Evolutionary conservation across 2,329 filamentous ascomycete genomes (phyloP).

Genomic region (Cordyceps cateniannulata): DNA sequence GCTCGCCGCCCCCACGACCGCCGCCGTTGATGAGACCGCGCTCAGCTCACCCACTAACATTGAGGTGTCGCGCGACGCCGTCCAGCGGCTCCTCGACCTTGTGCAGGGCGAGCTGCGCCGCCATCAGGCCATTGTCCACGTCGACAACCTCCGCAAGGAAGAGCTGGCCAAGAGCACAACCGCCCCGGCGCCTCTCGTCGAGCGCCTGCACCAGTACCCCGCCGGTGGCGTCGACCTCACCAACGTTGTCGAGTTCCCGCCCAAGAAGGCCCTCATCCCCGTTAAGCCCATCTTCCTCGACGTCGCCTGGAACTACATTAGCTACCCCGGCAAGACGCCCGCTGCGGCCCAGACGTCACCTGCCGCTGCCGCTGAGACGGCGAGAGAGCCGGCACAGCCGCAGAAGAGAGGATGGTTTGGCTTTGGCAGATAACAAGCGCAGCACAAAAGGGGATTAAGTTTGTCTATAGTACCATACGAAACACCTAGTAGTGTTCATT

Average conservation of each 20-base stretch:
- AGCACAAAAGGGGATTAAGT: background rate
- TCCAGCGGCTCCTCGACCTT: conserved; percentile 51
- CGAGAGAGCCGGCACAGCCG: conserved; percentile 32
- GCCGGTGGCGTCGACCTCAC: conserved; percentile 62
- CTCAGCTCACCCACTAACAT: conserved; percentile 55
- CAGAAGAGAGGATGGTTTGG: conserved; percentile 74
- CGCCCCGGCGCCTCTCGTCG: conserved; percentile 53
- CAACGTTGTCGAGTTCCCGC: conserved; percentile 82
- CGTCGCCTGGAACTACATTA: conserved; percentile 95
- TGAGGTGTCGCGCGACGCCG: conserved; percentile 54
- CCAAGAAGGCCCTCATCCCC: conserved; percentile 73
- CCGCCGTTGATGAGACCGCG: background rate
- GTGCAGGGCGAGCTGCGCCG: conserved; percentile 70
- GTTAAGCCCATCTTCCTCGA: conserved; percentile 96
- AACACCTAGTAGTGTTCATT: background rate
- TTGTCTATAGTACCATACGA: background rate
- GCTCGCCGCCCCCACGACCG: conserved; percentile 31
- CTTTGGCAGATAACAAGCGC: conserved; percentile 48
- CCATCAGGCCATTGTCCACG: conserved; percentile 77
- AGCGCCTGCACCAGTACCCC: conserved; percentile 71
- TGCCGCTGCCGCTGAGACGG: conserved; percentile 16
- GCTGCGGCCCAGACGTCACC: conserved; percentile 10
- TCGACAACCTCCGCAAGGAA: conserved; percentile 57
- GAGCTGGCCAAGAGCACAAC: conserved; percentile 34
- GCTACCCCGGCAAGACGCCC: conserved; percentile 64